Evolutionary conservation across 495 filamentous ascomycete genomes (phyloP).

Genomic region (Hyaloscypha hepaticicola): DNA sequence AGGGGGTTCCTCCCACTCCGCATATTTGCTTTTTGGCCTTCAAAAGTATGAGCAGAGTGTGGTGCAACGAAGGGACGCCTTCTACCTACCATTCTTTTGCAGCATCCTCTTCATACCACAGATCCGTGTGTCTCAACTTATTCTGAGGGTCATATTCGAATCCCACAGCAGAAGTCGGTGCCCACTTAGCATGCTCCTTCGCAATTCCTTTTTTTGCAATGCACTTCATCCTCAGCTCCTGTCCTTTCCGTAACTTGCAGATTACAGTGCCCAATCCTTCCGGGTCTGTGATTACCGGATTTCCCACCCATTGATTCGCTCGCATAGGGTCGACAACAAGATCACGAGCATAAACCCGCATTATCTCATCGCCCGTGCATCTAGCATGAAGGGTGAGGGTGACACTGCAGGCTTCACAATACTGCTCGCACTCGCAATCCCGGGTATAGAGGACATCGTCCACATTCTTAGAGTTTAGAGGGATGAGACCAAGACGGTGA

Average conservation of each 20-base stretch:
- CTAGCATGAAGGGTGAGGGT: constrained; percentile 77
- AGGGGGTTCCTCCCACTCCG: constrained; percentile 79
- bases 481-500: constrained; percentile 89
- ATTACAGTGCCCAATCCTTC: constrained; percentile 80
- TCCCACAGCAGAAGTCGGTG: constrained; percentile 83
- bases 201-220: constrained; percentile 98
- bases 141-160: constrained; percentile 99
- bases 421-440: constrained; percentile 92
- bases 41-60: constrained; percentile 14
- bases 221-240: constrained; percentile 85
- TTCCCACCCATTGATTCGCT: constrained; percentile 71
- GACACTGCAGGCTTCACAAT: constrained; percentile 88
- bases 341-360: constrained; percentile 90
- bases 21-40: constrained; percentile 85
- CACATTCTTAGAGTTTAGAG: constrained; percentile 78
- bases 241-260: constrained; percentile 81
- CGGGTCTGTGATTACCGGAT: constrained; percentile 83
- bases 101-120: constrained; percentile 90
- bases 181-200: constrained; percentile 98
- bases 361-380: constrained; percentile 76
- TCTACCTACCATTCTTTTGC: constrained; percentile 80
- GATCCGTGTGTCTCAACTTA: constrained; percentile 80
- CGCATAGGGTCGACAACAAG: constrained; percentile 62
- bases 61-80: neutral
- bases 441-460: constrained; percentile 84